Percentiles rank a stretch among this genome's conserved stretches.
Evolutionary conservation across 805 yeast genomes (phyloP).

Genomic region (Zygosaccharomyces siamensis): DNA sequence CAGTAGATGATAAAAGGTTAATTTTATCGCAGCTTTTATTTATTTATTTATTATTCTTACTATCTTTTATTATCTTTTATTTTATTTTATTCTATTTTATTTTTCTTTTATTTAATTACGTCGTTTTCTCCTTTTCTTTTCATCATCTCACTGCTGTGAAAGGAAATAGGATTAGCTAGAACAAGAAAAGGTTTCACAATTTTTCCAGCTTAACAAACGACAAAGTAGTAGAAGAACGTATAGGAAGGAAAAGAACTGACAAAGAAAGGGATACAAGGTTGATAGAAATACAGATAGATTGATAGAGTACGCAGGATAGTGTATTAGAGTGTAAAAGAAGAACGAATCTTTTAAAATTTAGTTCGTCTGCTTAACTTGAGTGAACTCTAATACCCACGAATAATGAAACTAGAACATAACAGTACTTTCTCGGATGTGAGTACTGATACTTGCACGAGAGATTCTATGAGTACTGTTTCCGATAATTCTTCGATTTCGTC

Average conservation of each 20-base stretch:
- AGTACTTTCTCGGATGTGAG: conserved; percentile 4
- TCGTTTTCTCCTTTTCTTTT: too few relatives aligned
- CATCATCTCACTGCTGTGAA: too few relatives aligned
- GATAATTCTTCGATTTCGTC: conserved; percentile 4
- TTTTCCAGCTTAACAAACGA: not conserved
- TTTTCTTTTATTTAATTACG: too few relatives aligned
- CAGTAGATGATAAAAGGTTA: too few relatives aligned
- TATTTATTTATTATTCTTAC: too few relatives aligned
- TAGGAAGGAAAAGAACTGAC: not conserved
- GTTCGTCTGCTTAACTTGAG: not conserved
- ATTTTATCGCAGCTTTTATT: too few relatives aligned
- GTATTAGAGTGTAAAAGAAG: not conserved
- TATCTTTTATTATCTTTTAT: too few relatives aligned
- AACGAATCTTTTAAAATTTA: not conserved
- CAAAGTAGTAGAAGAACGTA: not conserved
- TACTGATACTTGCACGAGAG: conserved; percentile 5
- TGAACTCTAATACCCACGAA: not conserved
- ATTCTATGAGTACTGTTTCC: conserved; percentile 4
- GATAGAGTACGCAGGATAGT: not conserved
- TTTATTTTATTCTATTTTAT: too few relatives aligned
- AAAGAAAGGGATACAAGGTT: not conserved
- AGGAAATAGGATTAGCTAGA: conserved; percentile 2
- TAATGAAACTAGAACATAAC: conserved; percentile 4
- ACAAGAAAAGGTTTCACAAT: conserved; percentile 5
- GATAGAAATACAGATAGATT: not conserved